phyloP scores from a whole-genome alignment of 2,329 filamentous ascomycete genomes.

The Claviceps capensis region DNA sequence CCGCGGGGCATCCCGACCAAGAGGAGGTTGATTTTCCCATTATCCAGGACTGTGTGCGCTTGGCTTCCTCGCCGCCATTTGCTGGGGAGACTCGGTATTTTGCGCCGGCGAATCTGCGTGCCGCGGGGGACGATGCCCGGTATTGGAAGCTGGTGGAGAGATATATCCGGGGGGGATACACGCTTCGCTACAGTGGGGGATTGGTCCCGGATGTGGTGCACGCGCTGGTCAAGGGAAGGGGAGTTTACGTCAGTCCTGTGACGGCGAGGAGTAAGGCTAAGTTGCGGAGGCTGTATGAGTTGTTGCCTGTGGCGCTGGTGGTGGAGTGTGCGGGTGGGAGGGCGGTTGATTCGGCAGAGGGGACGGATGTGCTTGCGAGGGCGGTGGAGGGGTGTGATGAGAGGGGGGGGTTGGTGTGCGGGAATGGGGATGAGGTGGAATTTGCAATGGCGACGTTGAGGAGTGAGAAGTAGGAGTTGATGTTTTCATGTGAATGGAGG shows the following conservation, averaged over 20 bases:
- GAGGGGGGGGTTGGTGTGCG: constrained; percentile 35
- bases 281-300: constrained; percentile 43
- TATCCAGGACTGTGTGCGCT: background rate
- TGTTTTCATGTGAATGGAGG: background rate
- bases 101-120: constrained; percentile 46
- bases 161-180: constrained; percentile 41
- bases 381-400: constrained; percentile 31
- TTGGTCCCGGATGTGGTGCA: constrained; percentile 49
- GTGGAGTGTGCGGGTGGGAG: constrained; percentile 45
- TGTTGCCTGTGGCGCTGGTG: constrained; percentile 45
- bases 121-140: constrained; percentile 33
- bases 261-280: constrained; percentile 38
- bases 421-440: constrained; percentile 34
- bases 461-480: background rate
- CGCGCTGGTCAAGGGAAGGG: constrained; percentile 45
- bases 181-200: constrained; percentile 45
- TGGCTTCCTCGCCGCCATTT: constrained; percentile 12
- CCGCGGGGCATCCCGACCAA: background rate
- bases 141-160: constrained; percentile 36
- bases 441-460: constrained; percentile 11
- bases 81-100: constrained; percentile 39
- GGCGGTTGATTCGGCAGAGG: constrained; percentile 36
- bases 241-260: constrained; percentile 46
- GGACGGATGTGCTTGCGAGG: constrained; percentile 26
- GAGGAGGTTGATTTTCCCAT: background rate